These are phyloP conservation scores for Myxozyma geophila DNA, from an alignment of 805 yeast genomes.

Conservation along the genomic window DNA sequence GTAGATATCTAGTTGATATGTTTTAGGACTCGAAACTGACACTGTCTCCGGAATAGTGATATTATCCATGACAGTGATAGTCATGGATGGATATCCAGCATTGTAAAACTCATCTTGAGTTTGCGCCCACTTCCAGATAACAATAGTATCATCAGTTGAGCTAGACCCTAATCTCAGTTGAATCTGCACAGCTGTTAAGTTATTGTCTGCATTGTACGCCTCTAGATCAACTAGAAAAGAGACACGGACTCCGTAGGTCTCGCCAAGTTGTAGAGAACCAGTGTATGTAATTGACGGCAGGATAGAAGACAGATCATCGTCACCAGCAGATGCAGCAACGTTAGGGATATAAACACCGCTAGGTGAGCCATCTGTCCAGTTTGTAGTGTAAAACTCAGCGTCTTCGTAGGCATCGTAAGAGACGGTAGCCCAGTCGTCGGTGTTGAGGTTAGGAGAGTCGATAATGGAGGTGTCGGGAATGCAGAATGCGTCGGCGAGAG, in stretches of 20 bases:
- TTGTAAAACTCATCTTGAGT: background rate
- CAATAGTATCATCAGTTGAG: background rate
- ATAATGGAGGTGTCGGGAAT: background rate
- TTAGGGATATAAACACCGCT: background rate
- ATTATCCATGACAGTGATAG: background rate
- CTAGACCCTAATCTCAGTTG: background rate
- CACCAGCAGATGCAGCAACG: background rate
- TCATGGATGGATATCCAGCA: background rate
- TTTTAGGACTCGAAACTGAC: background rate
- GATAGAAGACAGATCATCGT: background rate
- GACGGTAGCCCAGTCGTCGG: background rate
- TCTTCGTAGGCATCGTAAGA: no score
- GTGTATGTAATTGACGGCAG: background rate
- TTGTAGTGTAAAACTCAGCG: background rate
- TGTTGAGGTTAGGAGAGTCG: background rate
- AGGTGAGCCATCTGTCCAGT: constrained; percentile 1
- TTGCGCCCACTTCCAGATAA: constrained; percentile 4
- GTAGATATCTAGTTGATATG: background rate
- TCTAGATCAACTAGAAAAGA: background rate
- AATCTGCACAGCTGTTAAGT: constrained; percentile 1
- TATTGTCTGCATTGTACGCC: background rate
- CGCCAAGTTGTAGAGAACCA: background rate
- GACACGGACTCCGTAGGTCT: background rate
- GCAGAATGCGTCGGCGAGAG: constrained; percentile 5
- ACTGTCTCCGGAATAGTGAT: background rate